phyloP scores from a whole-genome alignment of 768 basidiomycete genomes.

The Russula sp. region DNA sequence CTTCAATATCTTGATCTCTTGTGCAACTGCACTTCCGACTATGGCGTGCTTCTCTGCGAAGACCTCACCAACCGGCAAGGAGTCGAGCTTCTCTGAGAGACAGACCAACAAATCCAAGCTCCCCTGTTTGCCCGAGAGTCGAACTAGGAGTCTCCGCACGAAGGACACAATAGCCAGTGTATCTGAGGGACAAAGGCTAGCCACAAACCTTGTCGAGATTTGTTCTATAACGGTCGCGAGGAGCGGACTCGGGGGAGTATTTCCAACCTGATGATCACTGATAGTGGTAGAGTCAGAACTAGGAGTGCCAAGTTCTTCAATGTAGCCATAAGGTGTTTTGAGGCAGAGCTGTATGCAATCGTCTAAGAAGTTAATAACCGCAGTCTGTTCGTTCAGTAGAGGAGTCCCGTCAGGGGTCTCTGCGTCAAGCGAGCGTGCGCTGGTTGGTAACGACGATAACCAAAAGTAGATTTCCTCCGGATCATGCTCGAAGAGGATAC shows the following conservation, averaged over 20 bases:
- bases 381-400: constrained; percentile 50
- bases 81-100: constrained; percentile 35
- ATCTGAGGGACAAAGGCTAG: constrained; percentile 50
- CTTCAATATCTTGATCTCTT: constrained; percentile 41
- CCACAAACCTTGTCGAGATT: constrained; percentile 57
- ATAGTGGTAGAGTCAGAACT: constrained; percentile 7
- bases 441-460: constrained; percentile 59
- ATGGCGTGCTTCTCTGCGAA: constrained; percentile 31
- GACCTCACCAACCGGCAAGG: constrained; percentile 28
- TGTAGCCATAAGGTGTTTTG: constrained; percentile 80
- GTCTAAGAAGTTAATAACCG: constrained; percentile 67
- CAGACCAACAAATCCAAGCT: constrained; percentile 37
- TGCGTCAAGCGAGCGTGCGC: constrained; percentile 32
- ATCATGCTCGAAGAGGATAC: constrained; percentile 78
- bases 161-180: constrained; percentile 58
- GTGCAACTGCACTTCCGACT: constrained; percentile 34
- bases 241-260: constrained; percentile 59
- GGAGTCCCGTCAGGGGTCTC: constrained; percentile 47
- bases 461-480: constrained; percentile 65
- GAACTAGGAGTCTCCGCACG: constrained; percentile 54
- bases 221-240: constrained; percentile 80
- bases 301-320: constrained; percentile 58
- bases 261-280: constrained; percentile 20
- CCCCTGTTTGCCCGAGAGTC: constrained; percentile 49
- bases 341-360: constrained; percentile 78